Conservation (phyloP, 352 stramenopile species). For the Pythium plurisporium region DNA sequence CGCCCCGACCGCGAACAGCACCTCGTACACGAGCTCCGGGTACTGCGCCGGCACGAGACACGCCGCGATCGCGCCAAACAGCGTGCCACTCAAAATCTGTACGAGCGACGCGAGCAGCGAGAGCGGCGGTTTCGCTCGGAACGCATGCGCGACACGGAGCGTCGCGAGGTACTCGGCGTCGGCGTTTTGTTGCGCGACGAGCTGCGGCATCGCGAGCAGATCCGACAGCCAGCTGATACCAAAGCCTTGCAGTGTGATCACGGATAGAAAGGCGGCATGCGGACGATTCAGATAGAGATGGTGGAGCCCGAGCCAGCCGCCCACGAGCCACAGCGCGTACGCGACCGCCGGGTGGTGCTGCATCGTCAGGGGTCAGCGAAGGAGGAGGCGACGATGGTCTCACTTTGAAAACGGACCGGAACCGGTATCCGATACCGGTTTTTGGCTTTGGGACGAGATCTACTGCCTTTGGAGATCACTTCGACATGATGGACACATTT, state of each 20-base stretch:
- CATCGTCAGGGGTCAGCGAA: not conserved
- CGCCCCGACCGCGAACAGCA: conserved; percentile 17
- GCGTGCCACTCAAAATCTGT: conserved; percentile 1
- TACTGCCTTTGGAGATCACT: too few relatives aligned
- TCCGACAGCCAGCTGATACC: conserved; percentile 21
- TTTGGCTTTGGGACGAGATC: too few relatives aligned
- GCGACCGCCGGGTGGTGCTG: not conserved
- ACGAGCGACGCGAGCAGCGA: conserved; percentile 11
- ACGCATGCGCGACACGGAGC: conserved; percentile 9
- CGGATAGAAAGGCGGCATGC: conserved; percentile 17
- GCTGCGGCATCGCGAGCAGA: conserved; percentile 14
- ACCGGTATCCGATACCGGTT: too few relatives aligned
- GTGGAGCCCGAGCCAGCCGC: conserved; percentile 22
- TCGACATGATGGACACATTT: too few relatives aligned
- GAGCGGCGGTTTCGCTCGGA: conserved; percentile 7
- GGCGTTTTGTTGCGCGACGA: conserved; percentile 19
- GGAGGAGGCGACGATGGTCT: too few relatives aligned
- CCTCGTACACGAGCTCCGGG: conserved; percentile 5
- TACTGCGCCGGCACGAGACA: conserved; percentile 8
- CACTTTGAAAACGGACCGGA: too few relatives aligned
- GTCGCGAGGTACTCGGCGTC: conserved; percentile 12
- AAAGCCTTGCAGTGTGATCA: conserved; percentile 18
- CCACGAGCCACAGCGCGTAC: conserved; percentile 25
- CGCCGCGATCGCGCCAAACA: conserved; percentile 8
- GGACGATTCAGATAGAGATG: conserved; percentile 23